phyloP scores from a whole-genome alignment of 202 grass and related monocot genomes.

The Bolboschoenoplectus hybrid region DNA sequence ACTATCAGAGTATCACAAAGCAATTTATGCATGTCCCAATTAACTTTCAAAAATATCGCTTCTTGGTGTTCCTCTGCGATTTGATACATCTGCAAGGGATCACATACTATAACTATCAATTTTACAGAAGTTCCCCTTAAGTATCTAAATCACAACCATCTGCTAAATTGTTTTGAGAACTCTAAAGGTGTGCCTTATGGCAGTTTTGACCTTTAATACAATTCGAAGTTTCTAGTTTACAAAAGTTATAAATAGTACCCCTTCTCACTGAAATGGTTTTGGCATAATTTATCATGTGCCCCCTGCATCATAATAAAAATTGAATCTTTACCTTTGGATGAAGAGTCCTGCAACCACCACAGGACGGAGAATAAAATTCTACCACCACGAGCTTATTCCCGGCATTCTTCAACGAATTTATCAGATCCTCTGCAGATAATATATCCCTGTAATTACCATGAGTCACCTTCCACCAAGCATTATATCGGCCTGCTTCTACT shows the following conservation, averaged over 20 bases:
- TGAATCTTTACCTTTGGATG: slow-evolving; percentile 61
- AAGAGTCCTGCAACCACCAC: slow-evolving; percentile 55
- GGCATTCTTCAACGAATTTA: slow-evolving; percentile 41
- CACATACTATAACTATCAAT: slow-evolving; percentile 34
- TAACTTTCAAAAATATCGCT: slow-evolving; percentile 57
- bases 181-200: background rate
- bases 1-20: slow-evolving; percentile 42
- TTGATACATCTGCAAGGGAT: slow-evolving; percentile 54
- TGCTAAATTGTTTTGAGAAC: background rate
- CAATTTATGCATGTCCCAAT: slow-evolving; percentile 43
- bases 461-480: slow-evolving; percentile 42
- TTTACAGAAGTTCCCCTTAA: background rate
- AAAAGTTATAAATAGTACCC: background rate
- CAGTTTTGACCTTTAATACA: background rate
- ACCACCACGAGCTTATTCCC: slow-evolving; percentile 52
- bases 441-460: slow-evolving; percentile 53
- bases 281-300: background rate
- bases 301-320: slow-evolving; percentile 6
- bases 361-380: slow-evolving; percentile 49
- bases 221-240: background rate
- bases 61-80: slow-evolving; percentile 44
- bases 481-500: background rate
- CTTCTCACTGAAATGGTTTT: background rate
- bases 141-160: background rate
- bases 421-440: slow-evolving; percentile 47